Conservation (phyloP, 2,329 filamentous ascomycete genomes). For the Thielaviopsis euricoi region DNA sequence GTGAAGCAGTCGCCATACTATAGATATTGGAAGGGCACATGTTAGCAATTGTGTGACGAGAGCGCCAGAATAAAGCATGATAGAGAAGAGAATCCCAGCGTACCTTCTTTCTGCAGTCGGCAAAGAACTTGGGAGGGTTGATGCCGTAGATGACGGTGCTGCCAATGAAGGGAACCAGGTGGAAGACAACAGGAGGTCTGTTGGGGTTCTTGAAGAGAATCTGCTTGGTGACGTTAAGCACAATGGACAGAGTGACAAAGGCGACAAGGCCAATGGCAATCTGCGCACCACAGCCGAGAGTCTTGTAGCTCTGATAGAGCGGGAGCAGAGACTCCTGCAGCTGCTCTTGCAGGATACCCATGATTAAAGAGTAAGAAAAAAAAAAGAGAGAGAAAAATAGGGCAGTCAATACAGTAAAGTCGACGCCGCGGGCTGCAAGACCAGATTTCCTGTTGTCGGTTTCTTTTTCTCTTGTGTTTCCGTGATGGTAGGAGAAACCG, state of each 20-base stretch:
- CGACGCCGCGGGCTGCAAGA: not conserved
- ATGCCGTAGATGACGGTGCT: slow-evolving; percentile 92
- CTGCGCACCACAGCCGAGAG: slow-evolving; percentile 32
- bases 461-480: too few relatives aligned
- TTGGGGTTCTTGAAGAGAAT: slow-evolving; percentile 67
- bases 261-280: slow-evolving; percentile 26
- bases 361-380: slow-evolving; percentile 17
- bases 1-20: slow-evolving; percentile 84
- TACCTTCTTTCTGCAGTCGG: slow-evolving; percentile 59
- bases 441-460: not conserved
- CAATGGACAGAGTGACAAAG: slow-evolving; percentile 38
- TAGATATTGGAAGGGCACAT: slow-evolving; percentile 20
- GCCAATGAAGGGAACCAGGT: slow-evolving; percentile 69
- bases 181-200: slow-evolving; percentile 66
- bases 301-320: slow-evolving; percentile 31
- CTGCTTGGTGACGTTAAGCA: slow-evolving; percentile 68
- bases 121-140: slow-evolving; percentile 81
- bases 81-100: too few relatives aligned
- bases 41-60: slow-evolving; percentile 3
- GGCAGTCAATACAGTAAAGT: slow-evolving; percentile 4
- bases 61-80: too few relatives aligned
- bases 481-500: slow-evolving; percentile 5
- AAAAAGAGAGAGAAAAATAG: slow-evolving; percentile 11
- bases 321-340: slow-evolving; percentile 23
- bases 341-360: slow-evolving; percentile 40